These are phyloP conservation scores for Blechomonas ayalai DNA, from an alignment of 208 protist species.

Conservation along the genomic window DNA sequence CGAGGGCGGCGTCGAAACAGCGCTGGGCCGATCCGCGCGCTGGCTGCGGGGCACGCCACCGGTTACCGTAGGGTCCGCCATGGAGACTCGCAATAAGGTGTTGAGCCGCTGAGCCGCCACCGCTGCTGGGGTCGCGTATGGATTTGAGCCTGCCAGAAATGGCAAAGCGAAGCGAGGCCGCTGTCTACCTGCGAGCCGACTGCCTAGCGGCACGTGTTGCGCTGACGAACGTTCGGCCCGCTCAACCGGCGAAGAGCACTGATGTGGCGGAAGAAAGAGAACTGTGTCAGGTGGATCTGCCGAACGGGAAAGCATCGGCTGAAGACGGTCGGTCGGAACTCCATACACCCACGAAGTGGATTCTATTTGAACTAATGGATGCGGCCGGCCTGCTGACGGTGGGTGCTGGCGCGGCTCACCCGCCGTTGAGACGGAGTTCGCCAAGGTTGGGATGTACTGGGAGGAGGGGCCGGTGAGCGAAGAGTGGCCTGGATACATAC, in stretches of 20 bases:
- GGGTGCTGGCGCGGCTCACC: background rate
- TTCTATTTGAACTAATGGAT: too few relatives aligned
- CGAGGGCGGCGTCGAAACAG: too few relatives aligned
- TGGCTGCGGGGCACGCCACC: too few relatives aligned
- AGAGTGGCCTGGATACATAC: slow-evolving; percentile 5
- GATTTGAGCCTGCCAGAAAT: background rate
- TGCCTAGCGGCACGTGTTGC: background rate
- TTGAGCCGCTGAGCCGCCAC: slow-evolving; percentile 59
- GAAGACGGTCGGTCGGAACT: slow-evolving; percentile 17
- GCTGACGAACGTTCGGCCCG: background rate
- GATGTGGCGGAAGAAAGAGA: slow-evolving; percentile 8
- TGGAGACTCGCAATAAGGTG: slow-evolving; percentile 35
- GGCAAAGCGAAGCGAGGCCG: background rate
- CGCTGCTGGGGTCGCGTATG: slow-evolving; percentile 34
- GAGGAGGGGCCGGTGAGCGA: slow-evolving; percentile 12
- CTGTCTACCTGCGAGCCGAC: background rate
- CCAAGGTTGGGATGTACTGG: slow-evolving; percentile 11
- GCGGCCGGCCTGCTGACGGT: too few relatives aligned
- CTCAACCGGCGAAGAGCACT: slow-evolving; percentile 16
- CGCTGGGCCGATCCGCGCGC: too few relatives aligned
- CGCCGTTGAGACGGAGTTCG: slow-evolving; percentile 4
- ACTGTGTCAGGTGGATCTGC: slow-evolving; percentile 8
- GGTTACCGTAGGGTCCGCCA: slow-evolving; percentile 28
- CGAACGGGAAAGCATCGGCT: slow-evolving; percentile 7
- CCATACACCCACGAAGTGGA: slow-evolving; percentile 64